Base-by-base conservation (phyloP, 2,329 filamentous ascomycete genomes). In the Cercospora sp. region DNA sequence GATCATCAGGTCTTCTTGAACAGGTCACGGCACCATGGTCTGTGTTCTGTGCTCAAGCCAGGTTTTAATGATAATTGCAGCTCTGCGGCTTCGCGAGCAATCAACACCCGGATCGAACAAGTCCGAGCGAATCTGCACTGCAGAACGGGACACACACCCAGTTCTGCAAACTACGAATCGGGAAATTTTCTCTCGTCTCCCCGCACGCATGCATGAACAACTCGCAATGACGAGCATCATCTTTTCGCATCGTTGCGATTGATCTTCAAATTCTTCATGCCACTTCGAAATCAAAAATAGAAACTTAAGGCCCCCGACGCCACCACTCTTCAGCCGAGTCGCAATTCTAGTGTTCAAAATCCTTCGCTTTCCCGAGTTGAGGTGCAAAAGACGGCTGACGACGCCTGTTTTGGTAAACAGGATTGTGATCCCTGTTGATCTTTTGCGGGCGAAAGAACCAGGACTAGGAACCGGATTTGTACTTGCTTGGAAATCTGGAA, bases 61-160 rank as follows among this genome's bases (percentile, higher is more conserved):
- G 23, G 48, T 28, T 53, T 26, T 53, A 28, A 53, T 53, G 7
- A 42, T 26, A 28, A 26, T 53, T 53, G 48, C 48, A 26, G 45
- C 48, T n/a, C 26, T 13, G 48, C 48, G 48, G 23, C 48, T 55
- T 55, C 48, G 48, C 48, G 23, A 55, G 48, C 48, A 55, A 30
- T 60, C 30, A 20, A 16, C 23, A 36, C 30, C 30, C 31, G 58
- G 20, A 60, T 16, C 58, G 28, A 40, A n/a, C 36, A n/a, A 51
- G 28, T 28, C 18, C 33, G 26, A 23, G 42, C 62, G 58, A 63
- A 26, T 12, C 65, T 68, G 58, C 58, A 61, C 26, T 60, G 57
- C 58, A 64, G 57, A 8, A 30, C 16, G 28, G 33, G 55, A 51
- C 40, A 30, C 57, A n/a, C 28, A 63, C 60, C 48, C 23, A 28